Base-by-base conservation (phyloP, 106 monocot genomes). In the Narthecium ossifragum region DNA sequence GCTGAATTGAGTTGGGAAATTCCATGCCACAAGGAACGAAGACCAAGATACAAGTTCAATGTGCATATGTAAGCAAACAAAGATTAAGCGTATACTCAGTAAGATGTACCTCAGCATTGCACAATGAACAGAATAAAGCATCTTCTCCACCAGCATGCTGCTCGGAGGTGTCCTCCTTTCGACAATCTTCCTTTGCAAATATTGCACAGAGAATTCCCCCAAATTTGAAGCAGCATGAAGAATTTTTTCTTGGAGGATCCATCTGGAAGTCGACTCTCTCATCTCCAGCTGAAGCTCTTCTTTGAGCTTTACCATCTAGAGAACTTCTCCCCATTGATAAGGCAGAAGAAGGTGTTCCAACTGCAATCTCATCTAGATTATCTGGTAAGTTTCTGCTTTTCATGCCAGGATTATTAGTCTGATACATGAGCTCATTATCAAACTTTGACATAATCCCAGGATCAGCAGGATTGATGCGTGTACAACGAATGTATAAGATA, bases 391-490 rank as follows among this genome's bases (percentile, higher is more conserved):
- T 71, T 40, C 63, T 60, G 34, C 31, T 72, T 52, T 61, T 74
- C 6, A 68, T 46, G 45, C 41, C 59, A 43, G 51, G 56, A 28
- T 77, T 71, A 59, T 71, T 68, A 43, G 11, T 13, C 23, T 65
- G 75, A 60, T 78, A 68, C 21, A 61, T 38, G 26, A 63, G 36
- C 26, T 64, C 76, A 60, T 78, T 62, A 55, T 83, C 75, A 71
- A 91, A 98, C 46, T 76, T 90, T 15, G 63, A 50, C 90, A 91
- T 87, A 43, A 98, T 91, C 50, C 96, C 96, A 63, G 96, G 90
- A 79, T 98, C 96, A 32, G 96, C 96, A 60, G 96, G 96, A 65
- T 98, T 91, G 48, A 98, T 87, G 23, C 87, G 77, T 24, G 90
- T 98, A 57, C 84, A 84, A 10, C 90, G 90, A 8, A 87, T 71